Conservation (phyloP, 2,329 filamentous ascomycete genomes). For the Fusarium heterosporum region DNA sequence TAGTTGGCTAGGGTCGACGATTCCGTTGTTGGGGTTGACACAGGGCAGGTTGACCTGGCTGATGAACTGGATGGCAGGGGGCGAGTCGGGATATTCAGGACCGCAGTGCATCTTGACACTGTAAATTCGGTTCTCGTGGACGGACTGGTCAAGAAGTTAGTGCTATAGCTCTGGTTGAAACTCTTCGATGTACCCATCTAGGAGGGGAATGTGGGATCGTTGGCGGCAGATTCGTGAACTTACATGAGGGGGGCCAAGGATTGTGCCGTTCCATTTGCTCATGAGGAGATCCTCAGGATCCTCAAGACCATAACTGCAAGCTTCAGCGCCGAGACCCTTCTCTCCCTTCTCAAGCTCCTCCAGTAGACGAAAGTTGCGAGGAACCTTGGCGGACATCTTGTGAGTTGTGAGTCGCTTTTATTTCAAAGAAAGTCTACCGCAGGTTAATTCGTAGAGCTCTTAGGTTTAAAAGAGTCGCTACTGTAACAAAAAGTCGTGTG, state of each 20-base stretch:
- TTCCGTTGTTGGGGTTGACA: constrained; percentile 81
- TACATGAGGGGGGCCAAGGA: constrained; percentile 95
- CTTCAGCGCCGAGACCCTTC: constrained; percentile 95
- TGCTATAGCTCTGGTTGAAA: neutral
- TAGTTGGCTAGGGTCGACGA: constrained; percentile 86
- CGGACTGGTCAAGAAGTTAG: constrained; percentile 69
- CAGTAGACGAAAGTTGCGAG: constrained; percentile 94
- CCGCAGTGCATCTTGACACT: constrained; percentile 97
- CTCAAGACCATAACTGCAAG: constrained; percentile 95
- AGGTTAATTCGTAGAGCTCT: neutral
- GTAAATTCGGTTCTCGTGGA: constrained; percentile 99
- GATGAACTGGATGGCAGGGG: constrained; percentile 91
- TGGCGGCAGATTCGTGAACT: constrained; percentile 50
- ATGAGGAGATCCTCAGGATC: constrained; percentile 95
- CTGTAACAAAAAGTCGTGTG: neutral
- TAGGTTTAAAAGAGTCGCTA: neutral
- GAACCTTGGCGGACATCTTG: constrained; percentile 70
- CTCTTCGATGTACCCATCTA: neutral
- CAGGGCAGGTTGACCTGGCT: constrained; percentile 97
- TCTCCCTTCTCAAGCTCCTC: constrained; percentile 99
- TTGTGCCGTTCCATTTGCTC: constrained; percentile 99
- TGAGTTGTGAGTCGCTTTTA: neutral
- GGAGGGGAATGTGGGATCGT: neutral
- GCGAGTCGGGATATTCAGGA: constrained; percentile 85
- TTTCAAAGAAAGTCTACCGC: neutral